Evolutionary conservation across 768 basidiomycete species (phyloP).

Genomic region (Coprinopsis strossmayeri): DNA sequence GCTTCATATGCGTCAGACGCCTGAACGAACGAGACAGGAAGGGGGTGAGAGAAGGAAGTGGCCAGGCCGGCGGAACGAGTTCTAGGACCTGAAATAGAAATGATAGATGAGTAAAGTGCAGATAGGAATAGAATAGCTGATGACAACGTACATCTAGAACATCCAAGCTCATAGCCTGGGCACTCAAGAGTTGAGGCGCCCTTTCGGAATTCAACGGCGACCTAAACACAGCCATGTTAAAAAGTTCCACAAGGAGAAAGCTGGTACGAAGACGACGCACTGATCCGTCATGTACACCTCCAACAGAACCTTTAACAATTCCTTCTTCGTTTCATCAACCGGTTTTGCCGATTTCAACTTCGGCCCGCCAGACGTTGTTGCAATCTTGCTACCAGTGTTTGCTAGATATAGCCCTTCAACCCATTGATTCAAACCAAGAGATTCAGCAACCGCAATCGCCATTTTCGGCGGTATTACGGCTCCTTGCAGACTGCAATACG

Average conservation of each 20-base stretch:
- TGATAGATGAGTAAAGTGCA: conserved; percentile 1
- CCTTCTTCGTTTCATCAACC: conserved; percentile 46
- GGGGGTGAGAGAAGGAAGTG: conserved; percentile 61
- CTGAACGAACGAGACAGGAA: conserved; percentile 79
- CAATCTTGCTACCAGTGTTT: conserved; percentile 18
- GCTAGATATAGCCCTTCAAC: conserved; percentile 34
- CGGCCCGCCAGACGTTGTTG: conserved; percentile 9
- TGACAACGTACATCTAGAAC: conserved; percentile 57
- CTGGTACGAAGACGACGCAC: conserved; percentile 34
- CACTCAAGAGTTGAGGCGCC: conserved; percentile 65
- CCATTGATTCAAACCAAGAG: conserved; percentile 46
- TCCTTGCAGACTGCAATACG: conserved; percentile 80
- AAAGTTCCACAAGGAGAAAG: conserved; percentile 1
- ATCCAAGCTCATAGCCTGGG: conserved; percentile 77
- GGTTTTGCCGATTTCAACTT: too few species aligned
- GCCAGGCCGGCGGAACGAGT: conserved; percentile 70
- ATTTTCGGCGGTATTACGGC: conserved; percentile 59
- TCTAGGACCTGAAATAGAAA: conserved; percentile 45
- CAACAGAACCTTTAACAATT: conserved; percentile 62
- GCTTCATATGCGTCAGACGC: conserved; percentile 59
- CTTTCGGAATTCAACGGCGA: conserved; percentile 40
- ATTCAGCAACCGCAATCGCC: conserved; percentile 46
- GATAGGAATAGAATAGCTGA: neutral
- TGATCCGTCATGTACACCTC: conserved; percentile 78
- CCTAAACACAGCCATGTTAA: neutral